Percentiles rank a stretch among this genome's conserved stretches.
phyloP scores from a whole-genome alignment of 345 rosid species.

The Euclidium syriacum region DNA sequence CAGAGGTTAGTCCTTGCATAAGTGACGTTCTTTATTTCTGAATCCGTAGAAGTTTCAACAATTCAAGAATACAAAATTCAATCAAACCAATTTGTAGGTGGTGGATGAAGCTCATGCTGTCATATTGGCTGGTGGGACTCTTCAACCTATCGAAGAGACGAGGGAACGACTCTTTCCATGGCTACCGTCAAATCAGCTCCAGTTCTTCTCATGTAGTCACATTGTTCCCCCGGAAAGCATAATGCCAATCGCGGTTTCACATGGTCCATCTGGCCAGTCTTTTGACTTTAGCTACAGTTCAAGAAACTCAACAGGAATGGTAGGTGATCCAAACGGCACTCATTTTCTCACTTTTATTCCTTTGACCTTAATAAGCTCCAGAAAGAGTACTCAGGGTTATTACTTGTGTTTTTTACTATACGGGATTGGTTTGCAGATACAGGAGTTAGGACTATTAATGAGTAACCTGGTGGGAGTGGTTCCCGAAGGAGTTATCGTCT shows the following conservation, averaged over 20 bases:
- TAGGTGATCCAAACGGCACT: slow-evolving; percentile 29
- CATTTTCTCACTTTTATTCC: not conserved
- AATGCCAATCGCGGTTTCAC: slow-evolving; percentile 72
- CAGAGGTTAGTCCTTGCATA: slow-evolving; percentile 54
- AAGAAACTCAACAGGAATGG: slow-evolving; percentile 63
- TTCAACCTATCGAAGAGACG: slow-evolving; percentile 94
- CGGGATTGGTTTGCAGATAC: slow-evolving; percentile 44
- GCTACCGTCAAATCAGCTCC: slow-evolving; percentile 57
- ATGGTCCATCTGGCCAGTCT: slow-evolving; percentile 73
- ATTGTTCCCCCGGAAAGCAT: slow-evolving; percentile 81
- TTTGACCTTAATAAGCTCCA: not conserved
- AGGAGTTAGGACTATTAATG: slow-evolving; percentile 78
- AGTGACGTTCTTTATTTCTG: not conserved
- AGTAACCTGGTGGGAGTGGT: slow-evolving; percentile 75
- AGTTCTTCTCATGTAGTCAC: slow-evolving; percentile 85
- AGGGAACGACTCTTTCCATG: slow-evolving; percentile 89
- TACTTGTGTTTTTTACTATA: not conserved
- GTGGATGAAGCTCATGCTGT: slow-evolving; percentile 80
- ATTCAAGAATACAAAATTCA: slow-evolving; percentile 4
- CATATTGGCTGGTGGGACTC: slow-evolving; percentile 88
- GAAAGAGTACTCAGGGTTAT: slow-evolving; percentile 14
- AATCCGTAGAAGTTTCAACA: not conserved
- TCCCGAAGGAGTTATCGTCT: slow-evolving; percentile 88
- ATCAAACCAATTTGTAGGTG: slow-evolving; percentile 42
- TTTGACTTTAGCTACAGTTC: slow-evolving; percentile 87